These are phyloP conservation scores for Penicillium fuscoglaucum DNA, from an alignment of 2,329 filamentous ascomycete genomes.

Conservation along the genomic window DNA sequence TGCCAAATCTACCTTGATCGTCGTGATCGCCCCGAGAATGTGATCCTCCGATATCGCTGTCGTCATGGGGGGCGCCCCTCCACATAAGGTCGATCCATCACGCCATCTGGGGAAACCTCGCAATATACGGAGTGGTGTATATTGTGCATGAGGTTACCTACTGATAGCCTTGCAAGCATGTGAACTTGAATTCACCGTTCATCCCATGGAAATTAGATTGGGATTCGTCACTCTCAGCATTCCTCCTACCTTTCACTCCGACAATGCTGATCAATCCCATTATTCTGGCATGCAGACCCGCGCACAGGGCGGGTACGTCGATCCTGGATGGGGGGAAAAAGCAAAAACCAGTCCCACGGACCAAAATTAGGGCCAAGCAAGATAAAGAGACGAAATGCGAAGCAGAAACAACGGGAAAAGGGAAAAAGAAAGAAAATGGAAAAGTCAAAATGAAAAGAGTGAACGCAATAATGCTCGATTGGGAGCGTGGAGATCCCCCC, in stretches of 20 bases:
- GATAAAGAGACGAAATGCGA: background rate
- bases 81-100: conserved; percentile 8
- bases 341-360: background rate
- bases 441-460: background rate
- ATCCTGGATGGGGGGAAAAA: conserved; percentile 1
- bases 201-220: background rate
- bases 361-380: background rate
- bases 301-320: conserved; percentile 12
- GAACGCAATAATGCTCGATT: background rate
- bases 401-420: background rate
- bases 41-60: conserved; percentile 24
- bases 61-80: background rate
- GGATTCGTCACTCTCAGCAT: background rate
- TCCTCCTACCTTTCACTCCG: background rate
- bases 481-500: background rate
- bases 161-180: background rate
- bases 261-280: conserved; percentile 1
- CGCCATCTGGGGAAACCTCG: conserved; percentile 15
- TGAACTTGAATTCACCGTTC: background rate
- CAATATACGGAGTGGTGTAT: background rate
- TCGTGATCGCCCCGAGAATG: conserved; percentile 5
- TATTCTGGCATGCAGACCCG: conserved; percentile 8
- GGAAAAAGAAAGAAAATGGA: background rate
- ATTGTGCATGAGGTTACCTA: background rate
- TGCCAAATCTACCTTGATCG: conserved; percentile 3